These are phyloP conservation scores for Rhypophila decipiens DNA, from an alignment of 495 filamentous ascomycete genomes.

Conservation along the genomic window DNA sequence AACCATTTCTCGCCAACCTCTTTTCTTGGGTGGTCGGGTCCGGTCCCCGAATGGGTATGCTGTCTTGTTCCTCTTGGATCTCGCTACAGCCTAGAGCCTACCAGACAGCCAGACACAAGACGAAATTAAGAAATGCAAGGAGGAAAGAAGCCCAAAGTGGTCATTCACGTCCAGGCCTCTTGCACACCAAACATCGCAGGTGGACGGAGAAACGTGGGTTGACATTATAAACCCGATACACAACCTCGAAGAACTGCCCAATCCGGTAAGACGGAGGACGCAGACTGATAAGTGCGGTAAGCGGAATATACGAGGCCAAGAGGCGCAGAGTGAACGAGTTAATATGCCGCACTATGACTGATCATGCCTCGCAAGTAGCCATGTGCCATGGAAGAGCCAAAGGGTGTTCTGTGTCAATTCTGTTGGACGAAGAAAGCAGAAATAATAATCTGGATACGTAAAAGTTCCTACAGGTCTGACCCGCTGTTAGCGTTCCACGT, in stretches of 20 bases:
- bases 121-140: too few relatives aligned
- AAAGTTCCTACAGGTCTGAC: too few relatives aligned
- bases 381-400: too few relatives aligned
- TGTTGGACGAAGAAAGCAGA: too few relatives aligned
- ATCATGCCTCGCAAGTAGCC: conserved; percentile 13
- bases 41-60: too few relatives aligned
- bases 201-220: background rate
- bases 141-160: too few relatives aligned
- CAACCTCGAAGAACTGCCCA: conserved; percentile 10
- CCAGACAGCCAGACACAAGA: too few relatives aligned
- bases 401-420: too few relatives aligned
- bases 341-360: conserved; percentile 13
- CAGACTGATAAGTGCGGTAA: background rate
- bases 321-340: conserved; percentile 3
- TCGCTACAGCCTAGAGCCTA: too few relatives aligned
- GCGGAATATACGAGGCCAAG: conserved; percentile 9
- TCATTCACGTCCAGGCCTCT: background rate
- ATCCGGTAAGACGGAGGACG: conserved; percentile 8
- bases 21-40: too few relatives aligned
- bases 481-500: background rate
- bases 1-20: too few relatives aligned
- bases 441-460: background rate
- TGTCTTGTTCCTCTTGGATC: too few relatives aligned
- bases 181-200: background rate
- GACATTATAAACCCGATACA: background rate